Conservation (phyloP, 768 basidiomycete genomes). For the Holtermannia corniformis region DNA sequence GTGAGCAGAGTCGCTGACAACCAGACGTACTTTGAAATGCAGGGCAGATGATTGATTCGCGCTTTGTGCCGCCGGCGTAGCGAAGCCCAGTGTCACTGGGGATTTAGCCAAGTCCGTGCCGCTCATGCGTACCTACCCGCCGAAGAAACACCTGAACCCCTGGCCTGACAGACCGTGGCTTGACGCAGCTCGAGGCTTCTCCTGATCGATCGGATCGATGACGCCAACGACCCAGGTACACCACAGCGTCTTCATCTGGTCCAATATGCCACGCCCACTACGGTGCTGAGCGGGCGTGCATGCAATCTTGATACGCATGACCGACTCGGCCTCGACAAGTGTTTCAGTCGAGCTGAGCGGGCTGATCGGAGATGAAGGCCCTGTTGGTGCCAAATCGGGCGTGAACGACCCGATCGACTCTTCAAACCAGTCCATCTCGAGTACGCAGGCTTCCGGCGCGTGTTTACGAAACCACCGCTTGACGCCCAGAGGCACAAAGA, state of each 20-base stretch:
- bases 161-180: not conserved
- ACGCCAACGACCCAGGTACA: conserved; percentile 28
- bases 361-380: not conserved
- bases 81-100: conserved; percentile 24
- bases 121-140: conserved; percentile 10
- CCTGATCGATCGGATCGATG: conserved; percentile 14
- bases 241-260: conserved; percentile 18
- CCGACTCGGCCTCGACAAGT: not conserved
- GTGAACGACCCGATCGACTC: conserved; percentile 2
- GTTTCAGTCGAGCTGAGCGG: not conserved
- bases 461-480: conserved; percentile 8
- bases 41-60: conserved; percentile 11
- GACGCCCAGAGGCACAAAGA: conserved; percentile 15
- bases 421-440: conserved; percentile 28
- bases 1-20: not conserved
- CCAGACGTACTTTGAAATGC: conserved; percentile 18
- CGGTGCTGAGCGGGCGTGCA: conserved; percentile 28
- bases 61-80: conserved; percentile 7
- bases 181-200: not conserved
- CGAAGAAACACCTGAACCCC: conserved; percentile 15
- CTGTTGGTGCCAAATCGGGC: no score
- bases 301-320: conserved; percentile 6
- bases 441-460: conserved; percentile 11
- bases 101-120: not conserved
- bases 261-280: conserved; percentile 14